These are phyloP conservation scores for Polymyxa betae DNA, from an alignment of 208 protist species.

Conservation along the genomic window DNA sequence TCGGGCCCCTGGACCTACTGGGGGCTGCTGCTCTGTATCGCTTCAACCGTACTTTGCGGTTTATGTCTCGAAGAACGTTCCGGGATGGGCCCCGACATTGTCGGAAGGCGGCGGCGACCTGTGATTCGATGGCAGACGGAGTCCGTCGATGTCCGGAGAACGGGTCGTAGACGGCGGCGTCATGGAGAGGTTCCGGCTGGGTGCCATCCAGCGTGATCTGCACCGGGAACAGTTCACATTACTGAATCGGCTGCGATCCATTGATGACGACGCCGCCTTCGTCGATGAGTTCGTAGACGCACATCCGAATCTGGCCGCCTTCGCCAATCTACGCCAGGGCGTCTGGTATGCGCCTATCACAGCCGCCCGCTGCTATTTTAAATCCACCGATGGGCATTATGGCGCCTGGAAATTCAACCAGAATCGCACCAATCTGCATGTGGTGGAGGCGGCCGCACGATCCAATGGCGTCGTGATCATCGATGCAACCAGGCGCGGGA, in stretches of 20 bases:
- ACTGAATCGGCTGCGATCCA: neutral
- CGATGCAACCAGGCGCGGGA: neutral
- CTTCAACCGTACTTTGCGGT: too few species aligned
- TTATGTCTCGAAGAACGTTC: too few species aligned
- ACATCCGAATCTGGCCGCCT: neutral
- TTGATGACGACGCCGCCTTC: neutral
- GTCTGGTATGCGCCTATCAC: neutral
- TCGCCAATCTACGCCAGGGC: constrained; percentile 2
- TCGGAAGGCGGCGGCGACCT: too few species aligned
- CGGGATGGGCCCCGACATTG: too few species aligned
- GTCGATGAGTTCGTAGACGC: neutral
- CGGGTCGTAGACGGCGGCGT: too few species aligned
- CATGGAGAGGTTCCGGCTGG: too few species aligned
- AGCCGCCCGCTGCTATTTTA: neutral
- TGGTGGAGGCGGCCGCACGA: neutral
- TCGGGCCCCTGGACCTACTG: too few species aligned
- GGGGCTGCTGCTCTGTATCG: too few species aligned
- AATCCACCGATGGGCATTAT: constrained; percentile 10
- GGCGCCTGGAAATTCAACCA: neutral
- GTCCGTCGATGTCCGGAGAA: too few species aligned
- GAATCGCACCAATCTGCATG: neutral
- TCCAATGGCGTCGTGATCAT: neutral
- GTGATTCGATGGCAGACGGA: too few species aligned
- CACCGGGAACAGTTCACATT: neutral
- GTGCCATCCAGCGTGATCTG: neutral